Evolutionary conservation across 331 rosid genomes (phyloP), one percentile per base, ranked within the genome.

Genomic region (Rosa hybrid): DNA sequence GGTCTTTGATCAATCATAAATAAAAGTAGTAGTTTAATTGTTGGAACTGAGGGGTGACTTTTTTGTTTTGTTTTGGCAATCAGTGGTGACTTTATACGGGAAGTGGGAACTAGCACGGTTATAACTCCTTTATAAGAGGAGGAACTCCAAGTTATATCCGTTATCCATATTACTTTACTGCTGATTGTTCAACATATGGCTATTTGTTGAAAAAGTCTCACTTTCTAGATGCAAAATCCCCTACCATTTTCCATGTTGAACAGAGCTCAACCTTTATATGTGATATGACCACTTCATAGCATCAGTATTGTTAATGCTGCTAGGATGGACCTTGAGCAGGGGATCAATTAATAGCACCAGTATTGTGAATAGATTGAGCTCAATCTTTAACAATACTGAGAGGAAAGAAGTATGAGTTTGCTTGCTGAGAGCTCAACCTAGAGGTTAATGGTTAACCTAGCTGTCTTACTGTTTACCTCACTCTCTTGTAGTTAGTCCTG

Each of bases 241-340:
- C 56, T 49, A 41, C 8, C 25, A 14, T 12, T 44, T 60, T 25
- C 8, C 64, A 57, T 67, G 41, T 12, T 75, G 42, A 69, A 68
- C 17, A 64, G 62, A 34, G 63, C 39, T 65, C 46, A 69, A 72
- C 70, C 83, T 64, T 27, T 48, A 74, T 74, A 72, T 70, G n/a
- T 73, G 67, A 46, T 56, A 72, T 45, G 62, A 57, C 18, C 34
- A 51, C 70, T 74, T 76, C 27, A 63, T 78, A 49, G 80, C 39
- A 57, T 51, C 45, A 25, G 41, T 72, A 68, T 71, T 62, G 59
- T 53, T 30, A 63, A 53, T 63, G 17, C 20, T 41, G n/a, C 65
- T 45, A 10, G 16, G 16, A 48, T 48, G 45, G 6, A 42, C 45
- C 45, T 42, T 42, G 6, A 16, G n/a, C 20, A 51, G 56, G 16